Evolutionary conservation across 768 basidiomycete species (phyloP), one percentile per base, ranked within the genome.

Genomic region (Gloeostereum incarnatum): DNA sequence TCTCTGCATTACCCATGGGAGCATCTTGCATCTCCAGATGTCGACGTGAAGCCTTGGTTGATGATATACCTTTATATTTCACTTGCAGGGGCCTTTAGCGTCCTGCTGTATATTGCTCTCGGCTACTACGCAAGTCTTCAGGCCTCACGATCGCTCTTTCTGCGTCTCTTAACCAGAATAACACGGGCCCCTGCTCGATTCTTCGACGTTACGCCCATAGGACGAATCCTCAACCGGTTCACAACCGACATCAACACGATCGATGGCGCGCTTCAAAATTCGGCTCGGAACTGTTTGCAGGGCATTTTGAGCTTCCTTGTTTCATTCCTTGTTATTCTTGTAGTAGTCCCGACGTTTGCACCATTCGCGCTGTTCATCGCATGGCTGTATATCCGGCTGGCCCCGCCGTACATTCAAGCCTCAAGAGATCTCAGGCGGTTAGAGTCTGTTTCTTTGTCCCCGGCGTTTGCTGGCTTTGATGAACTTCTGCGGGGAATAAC

Each of bases 181-280:
- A 68, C 75, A 5, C 63, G 74, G 27, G 81, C 81, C 0, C 81
- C 81, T 2, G 63, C 71, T 17, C 72, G 79, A 2, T 82, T 83
- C 54, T 85, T 82, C 56, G 83, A 85, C 48, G 62, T 70, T 26
- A 85, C 81, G 3, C 83, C 83, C 1, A 75, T 81, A 26, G 87
- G 87, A 7, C 64, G 83, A 6, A 82, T 90, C 46, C 65, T 85
- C 26, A 88, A 89, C 49, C 72, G 89, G 13, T 84, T 90, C 50
- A 82, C 81, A 10, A 69, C 73, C 5, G 84, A 89, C 47, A 79
- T 89, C 49, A 78, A 77, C 36, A 78, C 78, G 4, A 75, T 88
- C 30, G 86, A 90, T 50, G 66, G 71, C 5, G 66, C 71, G 0
- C 61, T 85, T 1, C 71, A 78, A 46, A 58, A 57, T 36, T 79